Evolutionary conservation across 495 filamentous ascomycete species (phyloP).

Genomic region (Entonaema liquescens): DNA sequence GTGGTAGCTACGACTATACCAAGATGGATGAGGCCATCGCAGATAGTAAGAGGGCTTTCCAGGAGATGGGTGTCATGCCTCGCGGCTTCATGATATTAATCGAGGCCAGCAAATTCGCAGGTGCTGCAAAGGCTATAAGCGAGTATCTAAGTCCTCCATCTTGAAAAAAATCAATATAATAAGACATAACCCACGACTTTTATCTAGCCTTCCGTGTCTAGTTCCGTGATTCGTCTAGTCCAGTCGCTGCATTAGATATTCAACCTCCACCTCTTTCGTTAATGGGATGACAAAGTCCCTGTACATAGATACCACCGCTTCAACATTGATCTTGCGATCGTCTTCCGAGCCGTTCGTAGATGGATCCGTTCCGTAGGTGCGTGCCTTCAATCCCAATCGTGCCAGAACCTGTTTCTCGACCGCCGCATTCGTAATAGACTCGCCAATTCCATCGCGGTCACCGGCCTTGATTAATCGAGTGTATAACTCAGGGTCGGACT

Average conservation of each 20-base stretch:
- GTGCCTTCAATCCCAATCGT: slow-evolving; percentile 87
- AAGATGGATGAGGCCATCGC: slow-evolving; percentile 81
- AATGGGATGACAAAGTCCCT: slow-evolving; percentile 94
- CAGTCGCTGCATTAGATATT: slow-evolving; percentile 95
- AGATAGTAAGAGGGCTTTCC: slow-evolving; percentile 93
- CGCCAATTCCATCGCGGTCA: slow-evolving; percentile 82
- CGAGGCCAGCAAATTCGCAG: slow-evolving; percentile 71
- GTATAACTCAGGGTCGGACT: slow-evolving; percentile 79
- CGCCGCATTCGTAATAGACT: slow-evolving; percentile 85
- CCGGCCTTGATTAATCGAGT: slow-evolving; percentile 78
- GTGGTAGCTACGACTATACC: slow-evolving; percentile 75
- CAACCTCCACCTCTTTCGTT: slow-evolving; percentile 96
- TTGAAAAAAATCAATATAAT: slow-evolving; percentile 28
- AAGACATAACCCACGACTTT: slow-evolving; percentile 8
- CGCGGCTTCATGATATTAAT: slow-evolving; percentile 82
- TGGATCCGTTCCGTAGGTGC: slow-evolving; percentile 94
- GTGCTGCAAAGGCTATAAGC: slow-evolving; percentile 72
- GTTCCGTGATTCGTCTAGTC: slow-evolving; percentile 46
- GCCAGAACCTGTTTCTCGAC: slow-evolving; percentile 95
- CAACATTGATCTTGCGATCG: slow-evolving; percentile 81
- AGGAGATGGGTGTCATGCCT: slow-evolving; percentile 88
- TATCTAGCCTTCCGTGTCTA: slow-evolving; percentile 4
- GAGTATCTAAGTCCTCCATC: slow-evolving; percentile 69
- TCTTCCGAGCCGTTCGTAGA: slow-evolving; percentile 56
- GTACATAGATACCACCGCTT: slow-evolving; percentile 95